Evolutionary conservation across 129 eudicot genomes (phyloP).

Genomic region (Escallonia herrerae): DNA sequence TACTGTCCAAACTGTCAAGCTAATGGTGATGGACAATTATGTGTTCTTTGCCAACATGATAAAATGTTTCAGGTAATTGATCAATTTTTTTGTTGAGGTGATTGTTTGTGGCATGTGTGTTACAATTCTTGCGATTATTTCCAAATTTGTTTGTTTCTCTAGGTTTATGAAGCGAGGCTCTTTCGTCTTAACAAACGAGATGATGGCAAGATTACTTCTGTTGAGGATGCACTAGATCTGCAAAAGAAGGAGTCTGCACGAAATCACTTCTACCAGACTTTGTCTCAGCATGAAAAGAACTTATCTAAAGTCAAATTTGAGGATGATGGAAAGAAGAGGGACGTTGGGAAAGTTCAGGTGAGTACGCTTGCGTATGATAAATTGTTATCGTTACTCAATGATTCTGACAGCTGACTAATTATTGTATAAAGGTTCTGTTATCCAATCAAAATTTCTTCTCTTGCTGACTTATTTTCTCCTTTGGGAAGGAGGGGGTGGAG

Average conservation of each 20-base stretch:
- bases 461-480: no score
- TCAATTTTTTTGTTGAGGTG: constrained; percentile 1
- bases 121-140: constrained; percentile 1
- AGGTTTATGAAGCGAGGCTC: constrained; percentile 95
- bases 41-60: constrained; percentile 89
- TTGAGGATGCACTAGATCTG: constrained; percentile 76
- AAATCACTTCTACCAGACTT: constrained; percentile 60
- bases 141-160: constrained; percentile 1
- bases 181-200: constrained; percentile 69
- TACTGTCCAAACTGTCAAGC: constrained; percentile 74
- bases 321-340: constrained; percentile 70
- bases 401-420: not conserved
- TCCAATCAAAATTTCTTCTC: not conserved
- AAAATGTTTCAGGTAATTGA: constrained; percentile 70
- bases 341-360: constrained; percentile 55
- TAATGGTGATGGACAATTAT: constrained; percentile 61
- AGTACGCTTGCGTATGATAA: constrained; percentile 6
- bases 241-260: constrained; percentile 58
- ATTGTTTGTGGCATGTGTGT: not conserved
- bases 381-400: not conserved
- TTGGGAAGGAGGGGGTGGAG: no score
- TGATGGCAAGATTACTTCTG: constrained; percentile 60
- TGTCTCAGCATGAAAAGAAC: constrained; percentile 57
- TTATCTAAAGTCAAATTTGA: constrained; percentile 30
- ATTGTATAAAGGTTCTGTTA: not conserved